Evolutionary conservation across 1,284 basidiomycete species (phyloP).

Genomic region (Leccinum pachyderme): DNA sequence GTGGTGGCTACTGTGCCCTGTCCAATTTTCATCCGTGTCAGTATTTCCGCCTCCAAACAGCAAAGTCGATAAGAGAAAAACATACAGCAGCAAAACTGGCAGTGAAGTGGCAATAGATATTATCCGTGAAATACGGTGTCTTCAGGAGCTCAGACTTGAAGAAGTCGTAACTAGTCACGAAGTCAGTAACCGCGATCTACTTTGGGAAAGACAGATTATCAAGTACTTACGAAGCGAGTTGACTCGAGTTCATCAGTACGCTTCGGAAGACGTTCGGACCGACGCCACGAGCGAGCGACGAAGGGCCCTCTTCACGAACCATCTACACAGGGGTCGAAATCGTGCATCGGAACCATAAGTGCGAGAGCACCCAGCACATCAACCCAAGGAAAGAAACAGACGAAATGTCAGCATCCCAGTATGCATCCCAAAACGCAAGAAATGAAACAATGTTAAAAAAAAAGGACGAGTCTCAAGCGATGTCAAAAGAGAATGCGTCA

Average conservation of each 20-base stretch:
- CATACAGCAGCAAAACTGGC: conserved; percentile 83
- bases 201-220: neutral
- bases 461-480: neutral
- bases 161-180: conserved; percentile 70
- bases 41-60: neutral
- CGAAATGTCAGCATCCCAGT: conserved; percentile 7
- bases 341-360: neutral
- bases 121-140: conserved; percentile 71
- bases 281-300: conserved; percentile 76
- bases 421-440: neutral
- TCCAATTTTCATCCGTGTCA: neutral
- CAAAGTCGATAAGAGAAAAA: neutral
- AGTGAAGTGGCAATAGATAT: conserved; percentile 78
- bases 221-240: conserved; percentile 61
- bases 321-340: conserved; percentile 51
- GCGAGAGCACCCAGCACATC: neutral
- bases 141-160: conserved; percentile 82
- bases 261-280: conserved; percentile 86
- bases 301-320: conserved; percentile 78
- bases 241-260: conserved; percentile 88
- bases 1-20: conserved; percentile 91
- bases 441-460: neutral
- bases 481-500: neutral
- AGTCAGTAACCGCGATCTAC: neutral
- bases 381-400: neutral